phyloP scores from a whole-genome alignment of 305 asterid genomes.

The Solanum hybrid region DNA sequence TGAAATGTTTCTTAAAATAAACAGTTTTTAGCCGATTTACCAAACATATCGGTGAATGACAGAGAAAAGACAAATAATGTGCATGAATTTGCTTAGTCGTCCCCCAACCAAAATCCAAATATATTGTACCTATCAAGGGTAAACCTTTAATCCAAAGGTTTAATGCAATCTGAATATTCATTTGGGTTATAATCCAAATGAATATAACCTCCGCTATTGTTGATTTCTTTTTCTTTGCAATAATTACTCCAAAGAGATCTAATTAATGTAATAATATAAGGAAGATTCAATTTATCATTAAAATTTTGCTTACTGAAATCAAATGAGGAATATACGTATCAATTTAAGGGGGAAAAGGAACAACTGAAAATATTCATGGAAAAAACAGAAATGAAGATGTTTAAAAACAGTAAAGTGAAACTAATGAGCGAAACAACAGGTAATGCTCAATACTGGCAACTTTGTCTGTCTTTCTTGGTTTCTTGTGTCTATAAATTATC shows the following conservation, averaged over 20 bases:
- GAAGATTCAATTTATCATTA: background rate
- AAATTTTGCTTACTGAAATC: background rate
- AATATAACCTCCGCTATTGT: no score
- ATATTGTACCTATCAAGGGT: background rate
- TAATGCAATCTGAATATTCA: no score
- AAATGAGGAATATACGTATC: background rate
- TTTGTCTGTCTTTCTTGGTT: background rate
- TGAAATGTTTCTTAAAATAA: no score
- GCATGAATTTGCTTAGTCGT: background rate
- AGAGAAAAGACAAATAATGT: background rate
- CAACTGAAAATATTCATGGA: background rate
- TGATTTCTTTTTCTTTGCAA: no score
- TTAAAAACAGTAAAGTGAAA: background rate
- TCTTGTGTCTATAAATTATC: background rate
- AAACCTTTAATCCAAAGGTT: background rate
- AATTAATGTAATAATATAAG: no score
- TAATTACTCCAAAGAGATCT: background rate
- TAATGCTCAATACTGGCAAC: background rate
- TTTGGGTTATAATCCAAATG: no score
- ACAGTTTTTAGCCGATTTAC: no score
- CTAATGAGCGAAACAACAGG: background rate
- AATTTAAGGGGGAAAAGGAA: background rate
- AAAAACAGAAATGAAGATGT: background rate
- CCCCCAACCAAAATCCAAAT: background rate
- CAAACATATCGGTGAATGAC: no score